Conservation (phyloP, 179 eudicot species). For the Beta macrorhiza region DNA sequence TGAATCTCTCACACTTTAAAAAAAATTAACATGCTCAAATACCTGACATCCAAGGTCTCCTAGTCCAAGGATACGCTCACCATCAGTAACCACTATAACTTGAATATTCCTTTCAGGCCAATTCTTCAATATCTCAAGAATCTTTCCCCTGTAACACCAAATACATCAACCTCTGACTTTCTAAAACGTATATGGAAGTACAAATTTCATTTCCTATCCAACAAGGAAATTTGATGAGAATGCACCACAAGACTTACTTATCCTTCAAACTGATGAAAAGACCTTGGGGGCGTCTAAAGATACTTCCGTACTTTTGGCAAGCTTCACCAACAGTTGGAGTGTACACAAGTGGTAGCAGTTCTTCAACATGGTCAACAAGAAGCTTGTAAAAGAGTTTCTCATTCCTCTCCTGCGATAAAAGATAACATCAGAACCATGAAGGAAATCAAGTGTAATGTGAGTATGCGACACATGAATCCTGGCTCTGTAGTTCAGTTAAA, state of each 20-base stretch:
- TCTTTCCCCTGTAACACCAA: conserved; percentile 59
- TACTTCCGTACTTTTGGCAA: conserved; percentile 90
- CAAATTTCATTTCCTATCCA: not conserved
- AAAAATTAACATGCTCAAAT: conserved; percentile 1
- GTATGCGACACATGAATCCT: not conserved
- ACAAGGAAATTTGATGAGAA: not conserved
- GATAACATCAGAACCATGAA: not conserved
- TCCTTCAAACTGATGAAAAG: conserved; percentile 67
- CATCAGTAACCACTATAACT: conserved; percentile 93
- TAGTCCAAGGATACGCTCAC: conserved; percentile 89
- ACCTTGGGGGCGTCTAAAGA: conserved; percentile 69
- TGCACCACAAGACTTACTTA: conserved; percentile 40
- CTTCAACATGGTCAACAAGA: conserved; percentile 61
- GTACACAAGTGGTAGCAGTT: conserved; percentile 48
- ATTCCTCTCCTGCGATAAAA: conserved; percentile 46
- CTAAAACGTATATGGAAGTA: not conserved
- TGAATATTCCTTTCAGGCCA: conserved; percentile 90
- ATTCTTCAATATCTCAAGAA: conserved; percentile 75
- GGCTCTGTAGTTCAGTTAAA: too few species aligned
- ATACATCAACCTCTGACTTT: conserved; percentile 7
- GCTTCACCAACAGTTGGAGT: conserved; percentile 77
- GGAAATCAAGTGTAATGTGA: not conserved
- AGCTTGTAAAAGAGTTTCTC: conserved; percentile 55
- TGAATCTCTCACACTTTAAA: too few species aligned
- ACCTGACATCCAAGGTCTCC: conserved; percentile 99